phyloP scores from a whole-genome alignment of 331 rosid genomes.

The Saraca asoca region DNA sequence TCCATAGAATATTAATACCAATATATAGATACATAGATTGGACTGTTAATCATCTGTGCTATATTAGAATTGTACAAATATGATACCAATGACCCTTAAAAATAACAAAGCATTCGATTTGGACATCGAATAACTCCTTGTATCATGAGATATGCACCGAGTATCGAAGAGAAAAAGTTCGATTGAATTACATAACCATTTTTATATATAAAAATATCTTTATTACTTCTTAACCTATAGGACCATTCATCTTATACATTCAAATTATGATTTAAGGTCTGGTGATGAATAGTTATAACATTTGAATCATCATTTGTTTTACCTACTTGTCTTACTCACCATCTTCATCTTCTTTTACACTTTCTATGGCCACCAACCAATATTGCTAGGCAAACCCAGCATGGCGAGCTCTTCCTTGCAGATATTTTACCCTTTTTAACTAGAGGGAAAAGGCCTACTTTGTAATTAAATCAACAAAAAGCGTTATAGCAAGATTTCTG shows the following conservation, averaged over 20 bases:
- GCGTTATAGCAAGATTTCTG: not conserved
- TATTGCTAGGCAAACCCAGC: no score
- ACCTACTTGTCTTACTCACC: no score
- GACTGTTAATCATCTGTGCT: not conserved
- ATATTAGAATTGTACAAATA: not conserved
- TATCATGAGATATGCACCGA: slow-evolving; percentile 4
- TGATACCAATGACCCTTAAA: not conserved
- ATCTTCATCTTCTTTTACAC: no score
- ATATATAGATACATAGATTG: not conserved
- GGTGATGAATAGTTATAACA: no score
- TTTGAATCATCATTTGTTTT: no score
- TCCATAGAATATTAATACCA: slow-evolving; percentile 9
- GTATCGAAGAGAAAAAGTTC: not conserved
- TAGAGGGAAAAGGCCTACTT: no score
- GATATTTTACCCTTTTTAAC: no score
- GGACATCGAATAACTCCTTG: not conserved
- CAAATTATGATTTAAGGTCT: no score
- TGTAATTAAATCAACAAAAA: not conserved
- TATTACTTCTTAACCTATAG: no score
- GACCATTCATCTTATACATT: no score
- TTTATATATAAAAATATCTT: not conserved
- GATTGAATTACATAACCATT: not conserved
- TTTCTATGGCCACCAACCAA: no score
- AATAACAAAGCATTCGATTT: not conserved
- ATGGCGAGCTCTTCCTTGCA: no score